Evolutionary conservation across 1,139 yeast genomes (phyloP), one percentile per base, ranked within the genome.

Genomic region (Hansenula sp.): DNA sequence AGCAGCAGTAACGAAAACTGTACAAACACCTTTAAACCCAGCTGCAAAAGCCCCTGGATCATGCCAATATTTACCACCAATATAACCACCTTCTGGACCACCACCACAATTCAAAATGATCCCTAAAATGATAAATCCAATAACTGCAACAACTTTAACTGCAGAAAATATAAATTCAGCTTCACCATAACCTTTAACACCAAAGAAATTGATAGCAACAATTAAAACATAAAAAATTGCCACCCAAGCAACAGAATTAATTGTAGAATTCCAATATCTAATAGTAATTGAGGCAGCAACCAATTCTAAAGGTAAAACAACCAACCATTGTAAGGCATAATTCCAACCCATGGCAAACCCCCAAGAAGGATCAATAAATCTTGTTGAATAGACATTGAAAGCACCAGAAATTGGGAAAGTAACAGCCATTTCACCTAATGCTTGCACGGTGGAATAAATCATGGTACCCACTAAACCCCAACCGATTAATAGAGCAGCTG

Each of bases 321-420:
- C 72, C 18, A 79, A 71, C 88, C 87, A 81, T 62, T 77, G 82
- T 47, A 81, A 60, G 36, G 82, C 77, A 59, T 80, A 82, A 62
- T 79, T 81, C 76, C 81, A 75, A 36, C 82, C 85, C 68, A 77
- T 74, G 33, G 84, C 80, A 61, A 85, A 85, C 36, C 87, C 87
- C 76, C 83, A 76, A 9, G 85, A 72, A 2, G 83, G 80, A 53
- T 79, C 81, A 31, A 81, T 71, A 52, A 81, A 82, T 49, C 84
- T 68, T 9, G 81, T 73, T 52, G 79, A 73, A 56, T 76, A 79
- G 36, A 79, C 77, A 46, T 79, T 77, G 61, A 81, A 81, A 13
- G 86, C 79, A 51, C 88, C 88, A 31, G 79, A 70, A 33, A 81
- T 79, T 3, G 88, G 87, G 60, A 74, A 79, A 13, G 77, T 71